phyloP scores from a whole-genome alignment of 2,329 filamentous ascomycete species.

The Ceratocystis diversiconidia region DNA sequence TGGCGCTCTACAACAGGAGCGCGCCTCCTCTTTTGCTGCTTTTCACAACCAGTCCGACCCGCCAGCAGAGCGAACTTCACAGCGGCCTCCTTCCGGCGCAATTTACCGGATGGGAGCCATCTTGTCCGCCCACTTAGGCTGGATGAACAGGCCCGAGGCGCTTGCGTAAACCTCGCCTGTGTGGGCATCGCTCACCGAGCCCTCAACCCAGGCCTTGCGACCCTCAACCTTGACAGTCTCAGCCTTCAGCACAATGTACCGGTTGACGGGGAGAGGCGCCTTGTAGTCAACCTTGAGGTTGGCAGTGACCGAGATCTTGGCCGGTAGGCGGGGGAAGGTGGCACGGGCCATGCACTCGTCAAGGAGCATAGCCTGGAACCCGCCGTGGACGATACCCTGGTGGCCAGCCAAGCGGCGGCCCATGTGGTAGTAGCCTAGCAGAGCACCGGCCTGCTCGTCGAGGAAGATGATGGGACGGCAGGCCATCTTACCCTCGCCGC shows the following conservation, averaged over 20 bases:
- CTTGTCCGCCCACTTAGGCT: slow-evolving; percentile 17
- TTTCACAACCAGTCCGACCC: not conserved
- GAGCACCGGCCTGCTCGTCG: slow-evolving; percentile 15
- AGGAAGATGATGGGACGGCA: slow-evolving; percentile 18
- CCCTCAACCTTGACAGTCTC: slow-evolving; percentile 77
- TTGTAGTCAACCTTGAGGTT: slow-evolving; percentile 74
- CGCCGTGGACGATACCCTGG: slow-evolving; percentile 80
- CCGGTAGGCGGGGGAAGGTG: slow-evolving; percentile 76
- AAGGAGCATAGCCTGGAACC: slow-evolving; percentile 77
- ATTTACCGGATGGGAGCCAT: slow-evolving; percentile 17
- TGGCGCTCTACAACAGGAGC: no score
- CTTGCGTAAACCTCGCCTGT: slow-evolving; percentile 16
- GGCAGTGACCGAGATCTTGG: slow-evolving; percentile 75
- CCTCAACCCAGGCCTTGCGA: slow-evolving; percentile 87
- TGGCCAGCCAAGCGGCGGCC: slow-evolving; percentile 76
- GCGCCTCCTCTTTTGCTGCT: not conserved
- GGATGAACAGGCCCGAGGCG: slow-evolving; percentile 14
- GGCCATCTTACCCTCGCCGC: slow-evolving; percentile 16
- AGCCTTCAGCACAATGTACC: slow-evolving; percentile 64
- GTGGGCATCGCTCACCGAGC: slow-evolving; percentile 24
- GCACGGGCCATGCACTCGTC: slow-evolving; percentile 82
- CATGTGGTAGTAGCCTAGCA: slow-evolving; percentile 26
- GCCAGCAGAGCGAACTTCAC: not conserved
- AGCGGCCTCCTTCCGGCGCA: not conserved
- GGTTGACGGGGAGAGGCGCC: slow-evolving; percentile 59